Base-by-base conservation (phyloP, 2,329 filamentous ascomycete species). In the Onygenales sp. region DNA sequence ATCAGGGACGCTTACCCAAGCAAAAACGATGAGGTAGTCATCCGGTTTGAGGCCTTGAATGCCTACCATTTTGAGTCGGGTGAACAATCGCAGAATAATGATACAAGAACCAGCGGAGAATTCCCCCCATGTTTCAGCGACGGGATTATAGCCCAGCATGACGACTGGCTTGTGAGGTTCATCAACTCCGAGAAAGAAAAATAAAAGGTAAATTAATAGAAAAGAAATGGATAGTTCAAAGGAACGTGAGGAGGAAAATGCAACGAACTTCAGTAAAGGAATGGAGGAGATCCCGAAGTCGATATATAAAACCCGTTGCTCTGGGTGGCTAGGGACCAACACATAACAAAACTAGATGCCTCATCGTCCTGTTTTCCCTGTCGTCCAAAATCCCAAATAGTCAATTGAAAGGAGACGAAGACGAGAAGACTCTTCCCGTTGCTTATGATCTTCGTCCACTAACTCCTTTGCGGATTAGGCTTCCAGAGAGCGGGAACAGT, bases 101-200 rank as follows among this genome's bases (percentile, higher is more conserved):
- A 65, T 61, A 0, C 62, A 11, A 14, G 59, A 63, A 1, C 68
- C 70, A 3, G 70, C 45, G 4, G 57, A 49, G 53, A 66, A 72
- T n/a, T 72, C 61, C 46, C 62, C 57, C 70, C 68, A 72, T 62
- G 69, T 68, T 50, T 71, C 68, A 2, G 62, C 61, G 33, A 54
- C n/a, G 32, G 44, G 31, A 13, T 34, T 42, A 27, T 27, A 27
- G 21, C 3, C 21, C 27, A 17, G 33, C 46, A 48, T 48, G 34
- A 31, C 39, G 34, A 13, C 14, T n/a, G 39, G 11, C 13, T 21
- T 37, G 21, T 11, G 33, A 48, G 5, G 14, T 7, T 6, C 13
- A 39, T 37, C 2, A 17, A 48, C 21, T 33, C 37, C 33, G 17
- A 14, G 32, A 14, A 48, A 9, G 11, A 9, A 27, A 27, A 39